phyloP scores from a whole-genome alignment of 129 eudicot genomes.

The Lactuca saligna region DNA sequence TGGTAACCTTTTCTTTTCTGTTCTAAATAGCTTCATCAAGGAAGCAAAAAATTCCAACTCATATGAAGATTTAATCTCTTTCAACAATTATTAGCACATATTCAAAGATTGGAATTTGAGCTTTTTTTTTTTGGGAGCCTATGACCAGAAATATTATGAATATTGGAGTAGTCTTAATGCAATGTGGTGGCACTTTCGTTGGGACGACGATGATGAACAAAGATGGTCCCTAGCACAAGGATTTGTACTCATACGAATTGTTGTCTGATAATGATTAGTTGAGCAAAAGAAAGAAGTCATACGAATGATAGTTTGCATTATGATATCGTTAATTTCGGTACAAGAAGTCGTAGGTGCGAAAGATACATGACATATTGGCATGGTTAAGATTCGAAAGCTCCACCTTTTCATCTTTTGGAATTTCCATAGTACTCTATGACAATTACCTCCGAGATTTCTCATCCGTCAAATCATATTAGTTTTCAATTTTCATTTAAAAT shows the following conservation, averaged over 20 bases:
- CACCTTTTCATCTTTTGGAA: slow-evolving; percentile 12
- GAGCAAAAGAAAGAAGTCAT: slow-evolving; percentile 4
- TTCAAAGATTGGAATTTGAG: background rate
- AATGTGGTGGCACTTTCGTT: slow-evolving; percentile 13
- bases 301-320: slow-evolving; percentile 10
- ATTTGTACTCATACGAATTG: slow-evolving; percentile 24
- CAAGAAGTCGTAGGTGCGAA: slow-evolving; percentile 31
- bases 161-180: slow-evolving; percentile 10
- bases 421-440: slow-evolving; percentile 11
- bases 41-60: slow-evolving; percentile 2
- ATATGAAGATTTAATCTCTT: slow-evolving; percentile 7
- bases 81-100: slow-evolving; percentile 13
- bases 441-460: slow-evolving; percentile 10
- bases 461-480: slow-evolving; percentile 9
- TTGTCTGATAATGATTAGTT: slow-evolving; percentile 22
- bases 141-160: slow-evolving; percentile 4
- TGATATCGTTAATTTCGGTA: slow-evolving; percentile 12
- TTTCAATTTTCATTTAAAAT: background rate
- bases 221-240: slow-evolving; percentile 30
- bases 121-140: background rate
- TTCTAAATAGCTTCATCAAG: slow-evolving; percentile 17
- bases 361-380: slow-evolving; percentile 36
- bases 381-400: slow-evolving; percentile 31
- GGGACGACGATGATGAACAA: slow-evolving; percentile 5
- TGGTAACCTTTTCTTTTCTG: slow-evolving; percentile 13